phyloP scores from a whole-genome alignment of 192 early-diverging fungal genomes.

The Coemansia sp. region DNA sequence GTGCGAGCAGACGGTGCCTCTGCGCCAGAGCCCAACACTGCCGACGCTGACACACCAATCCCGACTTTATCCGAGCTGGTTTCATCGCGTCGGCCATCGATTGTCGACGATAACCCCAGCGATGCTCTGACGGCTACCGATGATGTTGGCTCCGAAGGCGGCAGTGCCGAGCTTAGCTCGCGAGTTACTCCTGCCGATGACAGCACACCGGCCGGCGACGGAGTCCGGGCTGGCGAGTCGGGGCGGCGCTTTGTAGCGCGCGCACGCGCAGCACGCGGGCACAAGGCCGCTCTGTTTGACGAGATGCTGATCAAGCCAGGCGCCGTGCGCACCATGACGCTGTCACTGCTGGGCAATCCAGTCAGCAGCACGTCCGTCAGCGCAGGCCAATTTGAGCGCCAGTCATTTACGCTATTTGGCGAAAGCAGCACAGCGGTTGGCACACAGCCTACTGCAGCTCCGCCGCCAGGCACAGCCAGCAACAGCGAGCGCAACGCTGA shows the following conservation, averaged over 20 bases:
- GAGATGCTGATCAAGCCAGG: conserved; percentile 85
- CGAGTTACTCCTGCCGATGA: conserved; percentile 4
- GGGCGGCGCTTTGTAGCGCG: conserved; percentile 4
- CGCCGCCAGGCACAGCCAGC: conserved; percentile 52
- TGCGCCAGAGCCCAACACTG: not conserved
- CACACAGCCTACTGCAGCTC: conserved; percentile 22
- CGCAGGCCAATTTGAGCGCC: conserved; percentile 68
- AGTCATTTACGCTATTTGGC: conserved; percentile 71
- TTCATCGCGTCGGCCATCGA: not conserved
- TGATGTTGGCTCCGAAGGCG: conserved; percentile 12
- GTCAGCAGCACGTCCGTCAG: conserved; percentile 48
- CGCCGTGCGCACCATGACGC: conserved; percentile 73
- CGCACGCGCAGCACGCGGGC: conserved; percentile 6
- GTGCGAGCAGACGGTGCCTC: conserved; percentile 4
- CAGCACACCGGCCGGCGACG: not conserved
- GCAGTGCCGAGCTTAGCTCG: not conserved
- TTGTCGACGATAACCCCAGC: conserved; percentile 10
- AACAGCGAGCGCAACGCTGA: conserved; percentile 49
- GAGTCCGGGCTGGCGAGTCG: not conserved
- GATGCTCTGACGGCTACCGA: conserved; percentile 4
- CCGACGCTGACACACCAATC: not conserved
- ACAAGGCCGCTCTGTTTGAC: conserved; percentile 57
- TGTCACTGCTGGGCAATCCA: conserved; percentile 63
- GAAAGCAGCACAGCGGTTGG: conserved; percentile 52
- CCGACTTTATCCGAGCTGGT: not conserved